Evolutionary conservation across 2,329 filamentous ascomycete genomes (phyloP).

Genomic region (Metarhizium anisopliae): DNA sequence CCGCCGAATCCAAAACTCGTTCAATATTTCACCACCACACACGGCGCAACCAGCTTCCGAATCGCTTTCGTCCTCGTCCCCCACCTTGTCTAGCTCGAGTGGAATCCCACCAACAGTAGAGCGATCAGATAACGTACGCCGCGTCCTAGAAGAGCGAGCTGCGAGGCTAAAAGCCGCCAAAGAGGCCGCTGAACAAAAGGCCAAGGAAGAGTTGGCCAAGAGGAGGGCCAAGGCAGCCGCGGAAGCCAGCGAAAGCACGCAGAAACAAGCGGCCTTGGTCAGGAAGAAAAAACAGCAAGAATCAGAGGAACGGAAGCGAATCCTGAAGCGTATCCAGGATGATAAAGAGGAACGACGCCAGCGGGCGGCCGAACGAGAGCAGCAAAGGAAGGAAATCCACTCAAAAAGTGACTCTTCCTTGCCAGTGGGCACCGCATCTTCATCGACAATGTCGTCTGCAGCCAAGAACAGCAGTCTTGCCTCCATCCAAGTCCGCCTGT

Average conservation of each 20-base stretch:
- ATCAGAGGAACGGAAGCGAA: slow-evolving; percentile 58
- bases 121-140: slow-evolving; percentile 23
- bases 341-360: slow-evolving; percentile 62
- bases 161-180: slow-evolving; percentile 33
- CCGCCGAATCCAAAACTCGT: slow-evolving; percentile 27
- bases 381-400: slow-evolving; percentile 22
- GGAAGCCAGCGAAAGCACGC: slow-evolving; percentile 23
- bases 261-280: slow-evolving; percentile 43
- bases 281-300: slow-evolving; percentile 58
- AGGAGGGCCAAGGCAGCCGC: slow-evolving; percentile 37
- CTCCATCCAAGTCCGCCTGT: slow-evolving; percentile 69
- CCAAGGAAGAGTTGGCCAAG: slow-evolving; percentile 40
- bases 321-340: slow-evolving; percentile 66
- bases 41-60: slow-evolving; percentile 3
- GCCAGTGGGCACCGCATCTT: slow-evolving; percentile 21
- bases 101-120: slow-evolving; percentile 14
- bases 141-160: slow-evolving; percentile 42
- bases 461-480: slow-evolving; percentile 21
- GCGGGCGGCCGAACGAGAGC: slow-evolving; percentile 41
- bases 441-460: slow-evolving; percentile 21
- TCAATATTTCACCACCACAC: slow-evolving; percentile 17
- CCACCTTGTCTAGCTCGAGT: slow-evolving; percentile 10
- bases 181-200: slow-evolving; percentile 34
- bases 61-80: slow-evolving; percentile 1
- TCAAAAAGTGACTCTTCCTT: slow-evolving; percentile 21